Evolutionary conservation across 345 rosid species (phyloP).

Genomic region (Microcos paniculata): DNA sequence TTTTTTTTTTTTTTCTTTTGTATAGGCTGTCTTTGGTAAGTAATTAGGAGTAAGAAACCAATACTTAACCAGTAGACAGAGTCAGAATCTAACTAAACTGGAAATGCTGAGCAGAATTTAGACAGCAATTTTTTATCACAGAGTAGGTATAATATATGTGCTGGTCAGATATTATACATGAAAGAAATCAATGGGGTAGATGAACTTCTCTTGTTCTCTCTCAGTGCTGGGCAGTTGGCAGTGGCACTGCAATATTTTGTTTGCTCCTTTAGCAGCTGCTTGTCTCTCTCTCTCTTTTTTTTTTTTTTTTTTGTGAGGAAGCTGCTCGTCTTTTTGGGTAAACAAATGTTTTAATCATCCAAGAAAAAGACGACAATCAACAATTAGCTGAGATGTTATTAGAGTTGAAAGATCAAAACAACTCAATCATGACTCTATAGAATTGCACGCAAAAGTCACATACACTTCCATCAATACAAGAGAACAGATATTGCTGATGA

Average conservation of each 20-base stretch:
- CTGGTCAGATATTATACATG: neutral
- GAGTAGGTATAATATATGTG: neutral
- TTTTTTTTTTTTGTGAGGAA: too few relatives aligned
- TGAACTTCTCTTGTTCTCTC: too few relatives aligned
- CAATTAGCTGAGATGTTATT: neutral
- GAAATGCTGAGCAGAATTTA: neutral
- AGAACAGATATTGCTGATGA: neutral
- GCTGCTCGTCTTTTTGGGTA: too few relatives aligned
- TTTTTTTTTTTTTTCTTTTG: too few relatives aligned
- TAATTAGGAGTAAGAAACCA: too few relatives aligned
- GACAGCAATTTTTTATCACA: neutral
- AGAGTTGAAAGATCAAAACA: neutral
- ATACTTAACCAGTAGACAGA: too few relatives aligned
- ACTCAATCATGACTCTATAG: neutral
- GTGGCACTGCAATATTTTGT: too few relatives aligned
- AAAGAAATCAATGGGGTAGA: too few relatives aligned
- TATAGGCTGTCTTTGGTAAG: too few relatives aligned
- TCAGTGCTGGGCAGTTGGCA: neutral
- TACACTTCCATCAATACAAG: slow-evolving; percentile 14
- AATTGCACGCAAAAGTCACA: neutral
- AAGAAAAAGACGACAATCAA: neutral
- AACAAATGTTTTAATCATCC: too few relatives aligned
- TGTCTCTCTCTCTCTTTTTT: too few relatives aligned
- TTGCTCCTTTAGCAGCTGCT: too few relatives aligned
- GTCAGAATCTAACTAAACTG: neutral